Evolutionary conservation across 768 basidiomycete species (phyloP).

Genomic region (Baorangia bicolor): DNA sequence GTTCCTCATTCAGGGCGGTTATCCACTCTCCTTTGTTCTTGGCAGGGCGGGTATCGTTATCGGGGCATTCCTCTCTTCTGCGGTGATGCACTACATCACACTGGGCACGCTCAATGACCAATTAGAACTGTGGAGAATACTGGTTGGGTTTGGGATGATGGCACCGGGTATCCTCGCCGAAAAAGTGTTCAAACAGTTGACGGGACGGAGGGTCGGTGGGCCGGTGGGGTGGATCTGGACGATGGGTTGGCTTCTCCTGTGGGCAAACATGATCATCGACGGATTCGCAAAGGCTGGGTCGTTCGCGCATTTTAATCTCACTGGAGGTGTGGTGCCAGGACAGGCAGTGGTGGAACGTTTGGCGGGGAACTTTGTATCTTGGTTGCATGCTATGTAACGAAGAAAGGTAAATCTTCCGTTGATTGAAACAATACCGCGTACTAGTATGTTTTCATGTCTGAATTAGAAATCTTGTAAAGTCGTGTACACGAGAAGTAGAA

Average conservation of each 20-base stretch:
- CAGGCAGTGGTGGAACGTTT: constrained; percentile 2
- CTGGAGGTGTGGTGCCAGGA: not conserved
- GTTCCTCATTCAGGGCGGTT: constrained; percentile 32
- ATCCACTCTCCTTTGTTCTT: constrained; percentile 34
- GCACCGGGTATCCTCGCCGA: constrained; percentile 51
- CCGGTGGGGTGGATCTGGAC: constrained; percentile 36
- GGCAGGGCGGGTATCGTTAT: constrained; percentile 50
- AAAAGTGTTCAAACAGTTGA: constrained; percentile 18
- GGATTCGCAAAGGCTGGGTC: constrained; percentile 16
- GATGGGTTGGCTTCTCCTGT: constrained; percentile 25
- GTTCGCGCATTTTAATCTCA: constrained; percentile 1
- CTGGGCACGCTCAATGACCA: constrained; percentile 34
- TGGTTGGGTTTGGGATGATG: constrained; percentile 54
- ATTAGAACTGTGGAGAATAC: constrained; percentile 37
- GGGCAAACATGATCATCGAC: constrained; percentile 25
- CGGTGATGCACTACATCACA: constrained; percentile 50
- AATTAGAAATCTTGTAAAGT: not conserved
- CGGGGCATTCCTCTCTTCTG: constrained; percentile 58
- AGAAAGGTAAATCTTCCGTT: no score
- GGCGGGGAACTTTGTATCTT: constrained; percentile 10
- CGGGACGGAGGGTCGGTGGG: constrained; percentile 31
- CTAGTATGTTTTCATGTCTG: no score
- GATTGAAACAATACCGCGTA: no score
- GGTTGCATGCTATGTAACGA: constrained; percentile 1
- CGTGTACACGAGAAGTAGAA: not conserved